These are phyloP conservation scores for Fomes fomentarius DNA, from an alignment of 1,284 basidiomycete genomes.

Conservation along the genomic window DNA sequence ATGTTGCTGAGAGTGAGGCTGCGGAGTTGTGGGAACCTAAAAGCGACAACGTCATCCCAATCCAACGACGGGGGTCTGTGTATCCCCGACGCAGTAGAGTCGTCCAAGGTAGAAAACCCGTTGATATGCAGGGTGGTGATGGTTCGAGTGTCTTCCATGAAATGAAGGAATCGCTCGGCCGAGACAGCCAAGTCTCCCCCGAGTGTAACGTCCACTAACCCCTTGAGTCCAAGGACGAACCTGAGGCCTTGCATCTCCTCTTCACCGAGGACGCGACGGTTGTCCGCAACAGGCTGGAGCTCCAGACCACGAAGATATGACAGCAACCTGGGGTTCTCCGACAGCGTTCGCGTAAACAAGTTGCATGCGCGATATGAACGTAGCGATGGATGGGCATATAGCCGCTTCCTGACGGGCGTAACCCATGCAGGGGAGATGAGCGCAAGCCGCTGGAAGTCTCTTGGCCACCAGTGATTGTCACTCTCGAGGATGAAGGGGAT, in stretches of 20 bases:
- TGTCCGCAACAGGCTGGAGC: constrained; percentile 39
- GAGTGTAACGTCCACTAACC: constrained; percentile 43
- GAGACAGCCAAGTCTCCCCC: constrained; percentile 50
- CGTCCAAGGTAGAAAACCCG: constrained; percentile 33
- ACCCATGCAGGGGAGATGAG: constrained; percentile 52
- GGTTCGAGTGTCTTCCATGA: constrained; percentile 41
- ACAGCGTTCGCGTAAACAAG: constrained; percentile 47
- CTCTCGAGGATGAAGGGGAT: constrained; percentile 54
- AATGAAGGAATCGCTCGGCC: constrained; percentile 50
- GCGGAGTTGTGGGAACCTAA: constrained; percentile 31
- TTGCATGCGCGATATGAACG: constrained; percentile 44
- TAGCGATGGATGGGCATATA: constrained; percentile 49
- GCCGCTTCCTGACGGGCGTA: constrained; percentile 43
- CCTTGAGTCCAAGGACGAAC: constrained; percentile 44
- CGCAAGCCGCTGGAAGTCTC: constrained; percentile 50
- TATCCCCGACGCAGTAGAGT: constrained; percentile 3
- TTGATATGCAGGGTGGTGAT: constrained; percentile 50
- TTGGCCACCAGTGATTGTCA: constrained; percentile 55
- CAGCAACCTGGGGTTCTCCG: constrained; percentile 38
- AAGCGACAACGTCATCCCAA: constrained; percentile 37
- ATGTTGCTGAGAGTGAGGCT: constrained; percentile 44
- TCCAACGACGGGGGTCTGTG: constrained; percentile 27
- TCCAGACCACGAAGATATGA: constrained; percentile 46
- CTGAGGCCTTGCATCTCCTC: constrained; percentile 42
- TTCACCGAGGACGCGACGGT: constrained; percentile 24